Evolutionary conservation across 1,284 basidiomycete species (phyloP).

Genomic region (Pterulicium gracile): DNA sequence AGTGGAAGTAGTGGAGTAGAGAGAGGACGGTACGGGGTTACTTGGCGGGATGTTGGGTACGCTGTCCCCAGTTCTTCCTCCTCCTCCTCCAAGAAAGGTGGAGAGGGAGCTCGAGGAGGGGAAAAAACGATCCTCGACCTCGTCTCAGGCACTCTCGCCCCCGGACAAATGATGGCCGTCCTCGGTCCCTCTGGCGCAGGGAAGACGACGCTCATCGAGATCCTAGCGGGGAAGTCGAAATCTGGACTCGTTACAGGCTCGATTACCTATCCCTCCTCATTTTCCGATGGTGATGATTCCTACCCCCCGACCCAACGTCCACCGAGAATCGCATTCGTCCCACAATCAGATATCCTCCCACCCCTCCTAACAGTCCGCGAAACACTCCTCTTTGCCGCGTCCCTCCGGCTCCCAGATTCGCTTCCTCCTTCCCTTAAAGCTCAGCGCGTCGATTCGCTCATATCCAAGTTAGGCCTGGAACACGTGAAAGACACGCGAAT

Average conservation of each 20-base stretch:
- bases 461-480: slow-evolving; percentile 68
- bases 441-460: slow-evolving; percentile 56
- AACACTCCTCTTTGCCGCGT: slow-evolving; percentile 75
- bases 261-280: slow-evolving; percentile 40
- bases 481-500: slow-evolving; percentile 66
- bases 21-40: slow-evolving; percentile 45
- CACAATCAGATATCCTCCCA: slow-evolving; percentile 78
- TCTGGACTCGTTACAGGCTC: slow-evolving; percentile 55
- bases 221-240: slow-evolving; percentile 72
- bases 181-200: slow-evolving; percentile 82
- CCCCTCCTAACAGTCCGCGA: slow-evolving; percentile 75
- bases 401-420: slow-evolving; percentile 73
- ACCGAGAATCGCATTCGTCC: slow-evolving; percentile 71
- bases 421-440: slow-evolving; percentile 58
- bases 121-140: slow-evolving; percentile 68
- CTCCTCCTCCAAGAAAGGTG: slow-evolving; percentile 10
- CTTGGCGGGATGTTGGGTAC: slow-evolving; percentile 68
- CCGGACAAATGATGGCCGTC: slow-evolving; percentile 80
- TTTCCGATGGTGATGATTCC: too few species aligned
- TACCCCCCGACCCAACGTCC: too few species aligned
- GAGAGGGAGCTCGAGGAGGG: slow-evolving; percentile 35
- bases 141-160: slow-evolving; percentile 54
- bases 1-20: slow-evolving; percentile 15
- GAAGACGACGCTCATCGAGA: slow-evolving; percentile 79
- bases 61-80: slow-evolving; percentile 26